Evolutionary conservation across 306 rosid species (phyloP).

Genomic region (Lotus japonicus): DNA sequence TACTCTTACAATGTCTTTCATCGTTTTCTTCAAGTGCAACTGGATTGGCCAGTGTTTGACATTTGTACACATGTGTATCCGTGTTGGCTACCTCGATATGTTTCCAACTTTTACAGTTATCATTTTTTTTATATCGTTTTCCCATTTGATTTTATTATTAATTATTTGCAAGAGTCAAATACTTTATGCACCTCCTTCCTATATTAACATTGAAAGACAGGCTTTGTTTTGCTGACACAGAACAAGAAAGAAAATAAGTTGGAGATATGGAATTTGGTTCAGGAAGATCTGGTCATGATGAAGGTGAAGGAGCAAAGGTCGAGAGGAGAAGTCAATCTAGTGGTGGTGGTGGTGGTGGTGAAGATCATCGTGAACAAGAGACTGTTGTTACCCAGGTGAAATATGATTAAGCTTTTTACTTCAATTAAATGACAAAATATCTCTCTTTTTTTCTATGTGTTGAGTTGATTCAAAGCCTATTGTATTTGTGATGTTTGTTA

Average conservation of each 20-base stretch:
- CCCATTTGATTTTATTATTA: neutral
- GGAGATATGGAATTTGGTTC: conserved; percentile 29
- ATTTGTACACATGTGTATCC: conserved; percentile 21
- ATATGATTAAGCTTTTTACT: too few species aligned
- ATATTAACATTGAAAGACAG: neutral
- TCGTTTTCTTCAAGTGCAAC: conserved; percentile 13
- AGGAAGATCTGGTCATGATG: conserved; percentile 20
- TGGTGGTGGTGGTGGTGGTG: conserved; percentile 23
- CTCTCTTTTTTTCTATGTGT: neutral
- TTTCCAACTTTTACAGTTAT: neutral
- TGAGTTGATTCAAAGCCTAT: neutral
- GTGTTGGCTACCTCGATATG: conserved; percentile 8
- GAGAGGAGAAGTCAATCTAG: conserved; percentile 30
- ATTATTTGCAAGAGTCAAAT: conserved; percentile 46
- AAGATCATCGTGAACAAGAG: conserved; percentile 19
- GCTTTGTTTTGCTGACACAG: conserved; percentile 8
- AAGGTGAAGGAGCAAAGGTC: conserved; percentile 19
- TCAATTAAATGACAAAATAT: neutral
- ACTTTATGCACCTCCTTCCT: conserved; percentile 33
- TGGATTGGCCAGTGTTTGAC: conserved; percentile 36
- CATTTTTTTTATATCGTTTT: neutral
- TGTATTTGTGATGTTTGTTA: neutral
- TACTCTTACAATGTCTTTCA: neutral
- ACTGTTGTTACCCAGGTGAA: conserved; percentile 30
- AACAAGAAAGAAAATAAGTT: neutral